Conservation (phyloP, 2,329 filamentous ascomycete species). For the Pseudogymnoascus sp. region DNA sequence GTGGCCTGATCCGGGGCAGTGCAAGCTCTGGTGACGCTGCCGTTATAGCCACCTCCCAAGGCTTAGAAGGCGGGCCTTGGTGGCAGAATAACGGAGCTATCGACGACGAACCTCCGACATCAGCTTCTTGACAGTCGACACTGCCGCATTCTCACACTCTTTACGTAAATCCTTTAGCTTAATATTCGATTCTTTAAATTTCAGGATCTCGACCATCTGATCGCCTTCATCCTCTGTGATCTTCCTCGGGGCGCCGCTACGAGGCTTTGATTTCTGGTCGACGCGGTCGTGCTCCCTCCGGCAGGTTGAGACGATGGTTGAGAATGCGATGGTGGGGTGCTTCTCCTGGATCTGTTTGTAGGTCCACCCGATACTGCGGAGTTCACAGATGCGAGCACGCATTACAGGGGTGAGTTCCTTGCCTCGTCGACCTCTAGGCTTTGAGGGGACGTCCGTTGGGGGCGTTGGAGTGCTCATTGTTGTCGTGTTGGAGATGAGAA, state of each 20-base stretch:
- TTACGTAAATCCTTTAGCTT: background rate
- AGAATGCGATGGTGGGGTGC: slow-evolving; percentile 8
- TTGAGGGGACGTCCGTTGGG: background rate
- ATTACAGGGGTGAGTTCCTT: slow-evolving; percentile 11
- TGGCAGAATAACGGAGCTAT: slow-evolving; percentile 1
- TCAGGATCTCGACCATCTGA: slow-evolving; percentile 11
- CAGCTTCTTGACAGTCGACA: background rate
- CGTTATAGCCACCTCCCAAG: background rate
- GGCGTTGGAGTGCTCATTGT: background rate
- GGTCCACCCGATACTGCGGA: slow-evolving; percentile 6
- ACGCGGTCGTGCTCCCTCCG: slow-evolving; percentile 8
- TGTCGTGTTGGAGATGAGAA: background rate
- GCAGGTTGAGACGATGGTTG: slow-evolving; percentile 10
- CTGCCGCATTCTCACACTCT: slow-evolving; percentile 1
- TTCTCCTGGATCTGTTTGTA: background rate
- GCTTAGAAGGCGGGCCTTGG: background rate
- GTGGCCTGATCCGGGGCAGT: background rate
- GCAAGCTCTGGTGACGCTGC: background rate
- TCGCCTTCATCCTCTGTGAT: slow-evolving; percentile 11
- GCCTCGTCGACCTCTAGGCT: background rate
- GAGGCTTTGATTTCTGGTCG: background rate
- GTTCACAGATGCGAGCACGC: slow-evolving; percentile 13
- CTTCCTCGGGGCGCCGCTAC: background rate
- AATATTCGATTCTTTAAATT: background rate
- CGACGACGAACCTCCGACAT: background rate